Conservation (phyloP, 208 protist genomes). For the Tritrichomonas musculus region DNA sequence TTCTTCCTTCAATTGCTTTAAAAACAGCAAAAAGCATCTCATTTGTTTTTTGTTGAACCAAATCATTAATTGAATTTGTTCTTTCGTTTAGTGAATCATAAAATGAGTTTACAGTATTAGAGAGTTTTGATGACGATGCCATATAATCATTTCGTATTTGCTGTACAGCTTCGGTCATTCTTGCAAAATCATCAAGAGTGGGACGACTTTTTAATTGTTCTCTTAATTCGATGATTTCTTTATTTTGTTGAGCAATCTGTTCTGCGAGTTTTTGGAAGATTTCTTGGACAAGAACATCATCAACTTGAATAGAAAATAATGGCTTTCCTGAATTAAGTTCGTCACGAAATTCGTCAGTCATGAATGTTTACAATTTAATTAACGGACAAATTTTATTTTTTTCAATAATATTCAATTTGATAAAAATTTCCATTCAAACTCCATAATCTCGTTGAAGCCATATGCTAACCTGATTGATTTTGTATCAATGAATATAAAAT, state of each 20-base stretch:
- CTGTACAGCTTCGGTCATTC: not conserved
- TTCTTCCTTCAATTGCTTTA: not conserved
- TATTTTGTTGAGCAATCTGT: not conserved
- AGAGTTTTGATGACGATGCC: not conserved
- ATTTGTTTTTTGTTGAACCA: not conserved
- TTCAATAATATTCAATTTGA: no score
- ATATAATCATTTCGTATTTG: not conserved
- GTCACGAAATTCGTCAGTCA: not conserved
- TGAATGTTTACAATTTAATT: not conserved
- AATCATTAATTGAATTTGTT: not conserved
- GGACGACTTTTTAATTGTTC: not conserved
- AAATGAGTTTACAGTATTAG: not conserved
- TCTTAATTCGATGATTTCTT: not conserved
- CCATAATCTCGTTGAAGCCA: no score
- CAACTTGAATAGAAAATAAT: not conserved
- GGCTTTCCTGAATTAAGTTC: conserved; percentile 7
- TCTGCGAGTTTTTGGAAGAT: conserved; percentile 17
- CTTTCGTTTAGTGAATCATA: not conserved
- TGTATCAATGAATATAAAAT: no score
- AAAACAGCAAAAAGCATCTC: conserved; percentile 13
- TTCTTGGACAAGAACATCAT: conserved; percentile 1
- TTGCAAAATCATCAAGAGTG: not conserved
- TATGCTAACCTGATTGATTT: no score
- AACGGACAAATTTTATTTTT: no score
- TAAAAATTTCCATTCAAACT: no score